A percentile compares a stretch with the other conserved stretches of the same genome.
Evolutionary conservation across 2,329 filamentous ascomycete species (phyloP).

Genomic region (Epichloe amarillans): DNA sequence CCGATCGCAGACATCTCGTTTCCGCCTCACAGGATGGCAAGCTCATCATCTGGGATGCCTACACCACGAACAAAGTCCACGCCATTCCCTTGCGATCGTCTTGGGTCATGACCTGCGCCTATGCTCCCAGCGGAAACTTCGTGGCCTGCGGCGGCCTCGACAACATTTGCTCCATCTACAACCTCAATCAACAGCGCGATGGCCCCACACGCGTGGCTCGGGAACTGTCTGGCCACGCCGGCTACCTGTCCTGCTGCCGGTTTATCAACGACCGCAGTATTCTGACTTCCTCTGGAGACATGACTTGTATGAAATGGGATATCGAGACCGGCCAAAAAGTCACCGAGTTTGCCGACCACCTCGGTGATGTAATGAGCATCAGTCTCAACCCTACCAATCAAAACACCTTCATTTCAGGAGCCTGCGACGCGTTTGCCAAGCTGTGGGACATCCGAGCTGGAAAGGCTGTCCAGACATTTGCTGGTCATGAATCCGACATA

Average conservation of each 20-base stretch:
- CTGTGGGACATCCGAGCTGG: constrained; percentile 97
- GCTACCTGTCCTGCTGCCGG: constrained; percentile 94
- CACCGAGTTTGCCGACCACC: constrained; percentile 94
- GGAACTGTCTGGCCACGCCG: constrained; percentile 91
- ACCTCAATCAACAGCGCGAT: constrained; percentile 84
- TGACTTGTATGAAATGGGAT: constrained; percentile 99
- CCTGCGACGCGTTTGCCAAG: constrained; percentile 96
- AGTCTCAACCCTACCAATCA: constrained; percentile 98
- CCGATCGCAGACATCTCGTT: constrained; percentile 89
- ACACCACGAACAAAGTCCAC: constrained; percentile 99
- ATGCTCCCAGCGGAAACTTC: constrained; percentile 95
- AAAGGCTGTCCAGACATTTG: constrained; percentile 97
- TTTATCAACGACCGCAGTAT: constrained; percentile 99
- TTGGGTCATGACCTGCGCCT: constrained; percentile 99
- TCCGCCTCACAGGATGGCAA: constrained; percentile 98
- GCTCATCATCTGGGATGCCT: constrained; percentile 99
- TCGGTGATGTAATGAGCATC: constrained; percentile 99
- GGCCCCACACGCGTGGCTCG: constrained; percentile 93
- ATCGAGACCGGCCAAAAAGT: constrained; percentile 96
- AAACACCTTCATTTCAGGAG: constrained; percentile 98
- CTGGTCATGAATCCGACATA: constrained; percentile 96
- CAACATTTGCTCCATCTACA: constrained; percentile 99
- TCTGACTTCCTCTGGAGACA: constrained; percentile 93
- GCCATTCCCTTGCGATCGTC: constrained; percentile 94
- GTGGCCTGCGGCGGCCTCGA: constrained; percentile 97